phyloP scores from a whole-genome alignment of 176 grass and related monocot genomes.

The Aegilops tauschii region DNA sequence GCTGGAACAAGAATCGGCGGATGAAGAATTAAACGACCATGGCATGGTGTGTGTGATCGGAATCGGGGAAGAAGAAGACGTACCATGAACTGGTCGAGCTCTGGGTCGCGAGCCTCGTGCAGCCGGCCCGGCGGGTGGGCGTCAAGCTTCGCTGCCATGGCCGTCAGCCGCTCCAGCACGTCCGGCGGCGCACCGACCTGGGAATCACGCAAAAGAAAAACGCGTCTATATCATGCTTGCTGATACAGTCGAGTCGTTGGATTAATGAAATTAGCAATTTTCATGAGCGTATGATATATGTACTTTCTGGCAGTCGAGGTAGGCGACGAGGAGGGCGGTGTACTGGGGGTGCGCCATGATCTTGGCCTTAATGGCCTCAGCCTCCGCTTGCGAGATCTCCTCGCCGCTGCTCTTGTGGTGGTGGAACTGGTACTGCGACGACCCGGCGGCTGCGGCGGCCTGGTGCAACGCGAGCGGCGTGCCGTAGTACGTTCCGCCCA shows the following conservation, averaged over 20 bases:
- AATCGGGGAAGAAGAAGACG: constrained; percentile 12
- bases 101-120: constrained; percentile 61
- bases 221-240: not conserved
- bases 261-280: not conserved
- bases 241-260: not conserved
- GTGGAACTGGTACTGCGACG: constrained; percentile 24
- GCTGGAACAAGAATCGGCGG: not conserved
- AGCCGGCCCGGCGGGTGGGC: constrained; percentile 21
- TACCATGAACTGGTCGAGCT: constrained; percentile 99
- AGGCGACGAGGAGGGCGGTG: constrained; percentile 68
- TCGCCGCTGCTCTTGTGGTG: not conserved
- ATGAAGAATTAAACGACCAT: not conserved
- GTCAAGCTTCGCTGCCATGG: constrained; percentile 49
- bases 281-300: not conserved
- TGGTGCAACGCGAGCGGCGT: constrained; percentile 48
- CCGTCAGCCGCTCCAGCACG: constrained; percentile 56
- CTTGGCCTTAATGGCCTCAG: constrained; percentile 73
- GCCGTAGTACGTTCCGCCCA: constrained; percentile 37
- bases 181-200: constrained; percentile 84
- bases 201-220: not conserved
- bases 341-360: constrained; percentile 93
- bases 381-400: constrained; percentile 60
- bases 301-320: constrained; percentile 98
- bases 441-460: not conserved
- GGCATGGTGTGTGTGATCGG: not conserved